phyloP scores from a whole-genome alignment of 192 early-diverging fungal genomes.

The Backusella tuberculispora region DNA sequence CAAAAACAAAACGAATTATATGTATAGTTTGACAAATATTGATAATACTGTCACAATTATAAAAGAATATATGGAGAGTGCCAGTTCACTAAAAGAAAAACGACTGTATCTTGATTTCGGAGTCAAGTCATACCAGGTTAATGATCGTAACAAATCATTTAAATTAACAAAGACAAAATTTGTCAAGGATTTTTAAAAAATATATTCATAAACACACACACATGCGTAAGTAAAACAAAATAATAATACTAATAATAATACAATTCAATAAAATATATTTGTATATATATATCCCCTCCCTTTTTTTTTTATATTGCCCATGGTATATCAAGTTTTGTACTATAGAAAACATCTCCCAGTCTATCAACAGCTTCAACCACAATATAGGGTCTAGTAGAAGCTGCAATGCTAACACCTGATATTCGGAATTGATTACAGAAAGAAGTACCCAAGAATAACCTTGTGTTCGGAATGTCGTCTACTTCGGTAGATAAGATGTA shows the following conservation, averaged over 20 bases:
- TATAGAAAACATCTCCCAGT: not conserved
- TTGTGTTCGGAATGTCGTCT: not conserved
- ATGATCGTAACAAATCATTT: not conserved
- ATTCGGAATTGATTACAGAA: conserved; percentile 4
- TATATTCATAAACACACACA: not conserved
- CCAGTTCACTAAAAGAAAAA: not conserved
- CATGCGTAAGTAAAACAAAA: no score
- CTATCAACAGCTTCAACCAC: conserved; percentile 10
- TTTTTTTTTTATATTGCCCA: not conserved
- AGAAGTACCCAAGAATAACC: conserved; percentile 5
- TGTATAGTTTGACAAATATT: not conserved
- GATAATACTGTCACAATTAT: not conserved
- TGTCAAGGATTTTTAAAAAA: not conserved
- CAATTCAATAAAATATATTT: no score
- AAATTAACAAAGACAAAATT: not conserved
- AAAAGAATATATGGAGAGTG: not conserved
- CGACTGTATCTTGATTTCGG: not conserved
- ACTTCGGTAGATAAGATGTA: not conserved
- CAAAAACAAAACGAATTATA: no score
- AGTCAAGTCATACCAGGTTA: not conserved
- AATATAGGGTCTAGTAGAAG: not conserved
- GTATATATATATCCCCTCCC: not conserved
- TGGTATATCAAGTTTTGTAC: not conserved
- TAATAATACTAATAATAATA: no score
- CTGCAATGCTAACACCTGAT: not conserved